Evolutionary conservation across 2,329 filamentous ascomycete species (phyloP).

Genomic region (Knufia petricola): DNA sequence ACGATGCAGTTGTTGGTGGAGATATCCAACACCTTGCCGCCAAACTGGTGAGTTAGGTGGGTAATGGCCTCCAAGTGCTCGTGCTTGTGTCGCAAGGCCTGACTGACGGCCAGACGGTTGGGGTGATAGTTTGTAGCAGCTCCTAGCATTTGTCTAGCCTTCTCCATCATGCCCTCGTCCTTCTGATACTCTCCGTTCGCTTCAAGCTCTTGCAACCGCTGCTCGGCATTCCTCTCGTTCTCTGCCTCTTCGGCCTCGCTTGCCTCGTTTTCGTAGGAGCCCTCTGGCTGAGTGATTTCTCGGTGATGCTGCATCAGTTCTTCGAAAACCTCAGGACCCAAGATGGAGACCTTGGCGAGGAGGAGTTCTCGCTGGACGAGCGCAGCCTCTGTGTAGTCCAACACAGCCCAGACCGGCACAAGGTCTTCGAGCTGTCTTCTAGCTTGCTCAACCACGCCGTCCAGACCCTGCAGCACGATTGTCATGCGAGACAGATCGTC

Average conservation of each 20-base stretch:
- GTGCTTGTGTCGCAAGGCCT: constrained; percentile 92
- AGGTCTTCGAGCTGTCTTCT: constrained; percentile 90
- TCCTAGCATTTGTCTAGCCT: constrained; percentile 20
- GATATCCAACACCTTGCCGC: constrained; percentile 94
- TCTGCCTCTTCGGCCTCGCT: constrained; percentile 26
- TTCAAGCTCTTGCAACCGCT: constrained; percentile 31
- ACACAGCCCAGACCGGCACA: constrained; percentile 94
- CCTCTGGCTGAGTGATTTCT: constrained; percentile 60
- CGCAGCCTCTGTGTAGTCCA: constrained; percentile 88
- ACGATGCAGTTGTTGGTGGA: constrained; percentile 98
- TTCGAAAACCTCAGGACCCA: constrained; percentile 96
- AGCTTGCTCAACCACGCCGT: constrained; percentile 95
- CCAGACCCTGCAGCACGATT: constrained; percentile 90
- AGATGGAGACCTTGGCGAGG: constrained; percentile 90
- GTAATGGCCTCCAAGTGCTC: constrained; percentile 95
- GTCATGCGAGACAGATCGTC: constrained; percentile 97
- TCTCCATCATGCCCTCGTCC: constrained; percentile 17
- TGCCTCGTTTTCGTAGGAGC: constrained; percentile 22
- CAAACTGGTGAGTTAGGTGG: constrained; percentile 93
- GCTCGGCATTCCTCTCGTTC: constrained; percentile 29
- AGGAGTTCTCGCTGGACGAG: constrained; percentile 93
- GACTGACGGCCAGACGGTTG: constrained; percentile 69
- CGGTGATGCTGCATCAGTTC: constrained; percentile 91
- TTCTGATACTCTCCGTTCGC: constrained; percentile 27
- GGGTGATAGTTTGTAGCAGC: constrained; percentile 68